Conservation (phyloP, 345 rosid species). For the Microthlaspi erraticum region DNA sequence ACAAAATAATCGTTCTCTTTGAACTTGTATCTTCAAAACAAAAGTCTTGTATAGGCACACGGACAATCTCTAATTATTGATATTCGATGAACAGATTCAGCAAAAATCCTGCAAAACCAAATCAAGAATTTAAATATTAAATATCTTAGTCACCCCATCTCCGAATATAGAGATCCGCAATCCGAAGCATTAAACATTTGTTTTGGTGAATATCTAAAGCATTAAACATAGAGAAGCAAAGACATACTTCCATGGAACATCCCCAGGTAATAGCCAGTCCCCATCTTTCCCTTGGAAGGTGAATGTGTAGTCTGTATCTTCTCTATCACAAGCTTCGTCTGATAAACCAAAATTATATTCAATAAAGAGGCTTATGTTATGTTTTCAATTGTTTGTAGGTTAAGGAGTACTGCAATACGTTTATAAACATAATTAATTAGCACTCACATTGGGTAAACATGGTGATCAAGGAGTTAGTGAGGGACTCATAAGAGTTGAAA, state of each 20-base stretch:
- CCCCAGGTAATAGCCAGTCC: conserved; percentile 61
- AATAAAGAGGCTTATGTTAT: neutral
- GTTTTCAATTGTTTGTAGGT: neutral
- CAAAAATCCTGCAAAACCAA: conserved; percentile 53
- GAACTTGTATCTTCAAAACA: conserved; percentile 15
- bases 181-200: neutral
- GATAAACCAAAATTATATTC: neutral
- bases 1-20: conserved; percentile 15
- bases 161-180: neutral
- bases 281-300: conserved; percentile 69
- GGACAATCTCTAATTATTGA: conserved; percentile 45
- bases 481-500: conserved; percentile 55
- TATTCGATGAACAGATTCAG: conserved; percentile 54
- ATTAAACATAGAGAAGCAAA: conserved; percentile 9
- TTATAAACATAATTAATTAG: too few relatives aligned
- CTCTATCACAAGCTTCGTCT: conserved; percentile 36
- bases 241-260: conserved; percentile 77
- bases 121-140: neutral
- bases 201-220: too few relatives aligned
- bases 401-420: too few relatives aligned
- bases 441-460: conserved; percentile 59
- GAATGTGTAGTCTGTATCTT: conserved; percentile 44
- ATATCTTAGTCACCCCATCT: neutral
- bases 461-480: conserved; percentile 51
- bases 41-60: conserved; percentile 32